Percentiles rank a stretch among this genome's conserved stretches.
These are phyloP conservation scores for Russula abietina DNA, from an alignment of 768 basidiomycete genomes.

Conservation along the genomic window DNA sequence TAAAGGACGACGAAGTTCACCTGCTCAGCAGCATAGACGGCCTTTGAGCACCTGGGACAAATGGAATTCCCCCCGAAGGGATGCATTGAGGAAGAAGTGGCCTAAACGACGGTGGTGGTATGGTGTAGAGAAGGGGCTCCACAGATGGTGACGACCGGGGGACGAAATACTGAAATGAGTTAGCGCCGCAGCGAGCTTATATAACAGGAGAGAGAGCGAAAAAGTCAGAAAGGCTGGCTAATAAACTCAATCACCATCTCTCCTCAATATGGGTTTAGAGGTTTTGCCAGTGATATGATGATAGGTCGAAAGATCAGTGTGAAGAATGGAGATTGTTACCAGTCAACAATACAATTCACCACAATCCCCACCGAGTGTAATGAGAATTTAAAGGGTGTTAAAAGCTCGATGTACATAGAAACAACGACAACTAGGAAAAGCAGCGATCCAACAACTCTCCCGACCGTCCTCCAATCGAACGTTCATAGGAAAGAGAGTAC, in stretches of 20 bases:
- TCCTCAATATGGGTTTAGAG: no score
- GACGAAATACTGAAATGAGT: background rate
- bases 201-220: background rate
- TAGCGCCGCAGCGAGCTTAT: conserved; percentile 9
- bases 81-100: conserved; percentile 42
- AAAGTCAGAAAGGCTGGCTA: background rate
- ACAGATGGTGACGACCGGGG: background rate
- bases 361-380: background rate
- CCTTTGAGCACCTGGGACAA: conserved; percentile 69
- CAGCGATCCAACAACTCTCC: background rate
- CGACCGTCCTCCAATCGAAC: background rate
- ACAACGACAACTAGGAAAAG: background rate
- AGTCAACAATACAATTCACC: background rate
- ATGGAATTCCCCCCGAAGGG: conserved; percentile 64
- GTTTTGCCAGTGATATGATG: background rate
- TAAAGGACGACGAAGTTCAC: conserved; percentile 34
- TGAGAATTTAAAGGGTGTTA: background rate
- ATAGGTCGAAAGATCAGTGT: background rate
- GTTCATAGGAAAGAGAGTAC: background rate
- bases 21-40: conserved; percentile 88
- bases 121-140: background rate
- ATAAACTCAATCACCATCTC: background rate
- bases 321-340: background rate
- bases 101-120: background rate
- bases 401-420: background rate